Conservation (phyloP, 768 basidiomycete genomes). For the Hortiboletus flavorubellus region DNA sequence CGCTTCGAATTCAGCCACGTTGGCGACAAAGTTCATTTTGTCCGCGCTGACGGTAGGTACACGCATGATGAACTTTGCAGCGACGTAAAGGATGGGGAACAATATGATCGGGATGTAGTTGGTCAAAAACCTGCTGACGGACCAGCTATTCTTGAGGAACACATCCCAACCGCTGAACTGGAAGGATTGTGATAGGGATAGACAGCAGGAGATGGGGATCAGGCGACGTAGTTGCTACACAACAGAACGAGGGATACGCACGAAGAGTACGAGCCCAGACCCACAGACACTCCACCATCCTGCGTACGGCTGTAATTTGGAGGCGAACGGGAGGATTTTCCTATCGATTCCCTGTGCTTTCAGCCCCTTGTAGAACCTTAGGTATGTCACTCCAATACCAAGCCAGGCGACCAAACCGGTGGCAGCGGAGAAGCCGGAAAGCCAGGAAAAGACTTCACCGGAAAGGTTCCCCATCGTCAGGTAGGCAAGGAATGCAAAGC, state of each 20-base stretch:
- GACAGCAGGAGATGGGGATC: not conserved
- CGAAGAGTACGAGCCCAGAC: slow-evolving; percentile 32
- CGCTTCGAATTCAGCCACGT: slow-evolving; percentile 28
- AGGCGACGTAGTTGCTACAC: not conserved
- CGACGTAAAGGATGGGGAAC: slow-evolving; percentile 47
- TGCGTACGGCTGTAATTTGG: too few species aligned
- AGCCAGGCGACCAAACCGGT: slow-evolving; percentile 44
- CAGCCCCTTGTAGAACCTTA: slow-evolving; percentile 45
- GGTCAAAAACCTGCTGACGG: slow-evolving; percentile 37
- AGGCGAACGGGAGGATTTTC: slow-evolving; percentile 41
- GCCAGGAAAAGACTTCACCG: slow-evolving; percentile 42
- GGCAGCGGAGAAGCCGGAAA: slow-evolving; percentile 33
- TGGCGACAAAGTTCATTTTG: slow-evolving; percentile 28
- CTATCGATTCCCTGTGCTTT: slow-evolving; percentile 48
- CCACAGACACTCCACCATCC: slow-evolving; percentile 16
- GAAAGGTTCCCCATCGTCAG: slow-evolving; percentile 37
- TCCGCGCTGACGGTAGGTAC: not conserved
- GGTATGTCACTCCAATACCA: slow-evolving; percentile 42
- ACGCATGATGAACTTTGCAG: slow-evolving; percentile 18
- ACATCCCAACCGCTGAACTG: slow-evolving; percentile 40
- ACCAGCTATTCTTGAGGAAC: slow-evolving; percentile 38
- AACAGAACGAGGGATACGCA: slow-evolving; percentile 16
- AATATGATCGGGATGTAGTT: slow-evolving; percentile 40
- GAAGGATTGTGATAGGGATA: not conserved
- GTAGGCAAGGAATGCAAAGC: slow-evolving; percentile 37